Evolutionary conservation across 306 rosid genomes (phyloP).

Genomic region (Ziziphus jujuba): DNA sequence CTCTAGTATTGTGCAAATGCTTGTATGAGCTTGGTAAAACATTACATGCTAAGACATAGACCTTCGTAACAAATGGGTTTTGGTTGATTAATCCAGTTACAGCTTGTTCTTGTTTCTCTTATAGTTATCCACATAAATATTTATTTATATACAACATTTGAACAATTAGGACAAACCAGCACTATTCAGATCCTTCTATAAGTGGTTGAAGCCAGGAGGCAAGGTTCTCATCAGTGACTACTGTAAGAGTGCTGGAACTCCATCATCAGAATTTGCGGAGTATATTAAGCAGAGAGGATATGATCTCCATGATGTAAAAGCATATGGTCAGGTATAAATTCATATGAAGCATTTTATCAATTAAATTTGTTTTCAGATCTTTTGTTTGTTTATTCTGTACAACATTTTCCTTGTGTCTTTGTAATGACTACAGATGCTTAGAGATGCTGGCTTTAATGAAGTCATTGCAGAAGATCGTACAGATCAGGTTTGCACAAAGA

Average conservation of each 20-base stretch:
- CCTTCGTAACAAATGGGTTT: no score
- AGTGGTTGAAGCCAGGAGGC: constrained; percentile 97
- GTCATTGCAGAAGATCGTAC: constrained; percentile 76
- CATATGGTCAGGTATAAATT: constrained; percentile 61
- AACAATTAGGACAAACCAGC: constrained; percentile 71
- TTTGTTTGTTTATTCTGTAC: constrained; percentile 13
- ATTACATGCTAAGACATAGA: no score
- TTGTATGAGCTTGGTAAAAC: no score
- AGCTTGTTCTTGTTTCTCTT: background rate
- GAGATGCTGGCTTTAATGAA: constrained; percentile 75
- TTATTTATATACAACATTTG: background rate
- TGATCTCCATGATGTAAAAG: constrained; percentile 60
- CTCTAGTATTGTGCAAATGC: no score
- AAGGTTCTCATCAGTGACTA: constrained; percentile 85
- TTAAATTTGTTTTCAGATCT: background rate
- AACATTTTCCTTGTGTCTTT: constrained; percentile 6
- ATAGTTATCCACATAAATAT: background rate
- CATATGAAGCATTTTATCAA: background rate
- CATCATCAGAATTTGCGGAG: constrained; percentile 57
- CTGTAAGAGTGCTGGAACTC: constrained; percentile 69
- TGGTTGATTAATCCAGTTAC: no score
- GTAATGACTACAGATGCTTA: constrained; percentile 67
- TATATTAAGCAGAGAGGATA: constrained; percentile 86
- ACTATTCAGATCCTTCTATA: constrained; percentile 65
- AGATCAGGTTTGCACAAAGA: constrained; percentile 55